Conservation (phyloP, 306 rosid genomes). For the Vicia faba region DNA sequence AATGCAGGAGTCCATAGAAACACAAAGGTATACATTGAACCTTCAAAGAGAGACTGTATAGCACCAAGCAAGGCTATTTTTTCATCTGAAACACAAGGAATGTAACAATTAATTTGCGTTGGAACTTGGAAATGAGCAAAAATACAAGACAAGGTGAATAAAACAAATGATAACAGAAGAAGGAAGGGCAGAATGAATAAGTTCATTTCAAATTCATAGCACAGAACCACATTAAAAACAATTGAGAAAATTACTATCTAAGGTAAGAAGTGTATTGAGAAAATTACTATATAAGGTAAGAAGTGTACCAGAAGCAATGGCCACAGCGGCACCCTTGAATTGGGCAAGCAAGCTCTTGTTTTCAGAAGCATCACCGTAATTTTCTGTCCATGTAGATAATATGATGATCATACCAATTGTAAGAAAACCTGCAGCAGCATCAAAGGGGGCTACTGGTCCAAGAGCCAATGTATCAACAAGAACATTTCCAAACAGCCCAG, state of each 20-base stretch:
- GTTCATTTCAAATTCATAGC: conserved; percentile 31
- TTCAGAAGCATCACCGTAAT: conserved; percentile 81
- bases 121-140: conserved; percentile 16
- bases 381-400: conserved; percentile 84
- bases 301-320: conserved; percentile 88
- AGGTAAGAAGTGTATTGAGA: conserved; percentile 38
- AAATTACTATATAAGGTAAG: conserved; percentile 6
- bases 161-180: conserved; percentile 7
- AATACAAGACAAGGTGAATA: conserved; percentile 24
- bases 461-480: conserved; percentile 79
- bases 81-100: conserved; percentile 61
- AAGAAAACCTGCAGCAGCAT: conserved; percentile 95
- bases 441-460: conserved; percentile 98
- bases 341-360: conserved; percentile 82
- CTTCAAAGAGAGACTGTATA: conserved; percentile 92
- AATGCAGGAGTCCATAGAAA: conserved; percentile 96
- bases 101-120: conserved; percentile 19
- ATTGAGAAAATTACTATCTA: not conserved
- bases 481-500: conserved; percentile 91
- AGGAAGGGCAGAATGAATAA: conserved; percentile 14
- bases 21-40: conserved; percentile 93
- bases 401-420: conserved; percentile 90
- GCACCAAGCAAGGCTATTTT: conserved; percentile 88
- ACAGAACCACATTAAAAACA: conserved; percentile 29
- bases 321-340: conserved; percentile 87